Evolutionary conservation across 2,329 filamentous ascomycete genomes (phyloP).

Genomic region (Drechmeria coniospora): DNA sequence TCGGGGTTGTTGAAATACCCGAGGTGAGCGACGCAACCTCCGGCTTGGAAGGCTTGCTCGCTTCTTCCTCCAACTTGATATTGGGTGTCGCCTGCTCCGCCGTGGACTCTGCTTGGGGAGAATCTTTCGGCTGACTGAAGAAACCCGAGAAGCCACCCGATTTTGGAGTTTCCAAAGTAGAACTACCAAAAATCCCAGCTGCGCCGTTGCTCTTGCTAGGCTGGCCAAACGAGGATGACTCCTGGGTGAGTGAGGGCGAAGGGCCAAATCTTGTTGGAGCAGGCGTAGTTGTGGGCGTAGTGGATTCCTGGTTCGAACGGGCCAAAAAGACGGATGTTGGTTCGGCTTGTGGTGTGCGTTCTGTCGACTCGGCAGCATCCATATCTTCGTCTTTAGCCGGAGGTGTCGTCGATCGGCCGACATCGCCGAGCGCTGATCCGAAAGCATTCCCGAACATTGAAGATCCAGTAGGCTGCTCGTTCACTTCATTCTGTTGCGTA

Average conservation of each 20-base stretch:
- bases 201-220: conserved; percentile 12
- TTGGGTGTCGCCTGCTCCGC: conserved; percentile 15
- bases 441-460: conserved; percentile 48
- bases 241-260: conserved; percentile 17
- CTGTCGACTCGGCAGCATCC: conserved; percentile 21
- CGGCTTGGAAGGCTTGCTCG: conserved; percentile 12
- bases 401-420: conserved; percentile 17
- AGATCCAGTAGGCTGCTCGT: conserved; percentile 31
- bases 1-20: conserved; percentile 13
- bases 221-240: conserved; percentile 19
- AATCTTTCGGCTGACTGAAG: conserved; percentile 9
- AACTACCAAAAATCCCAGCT: conserved; percentile 15
- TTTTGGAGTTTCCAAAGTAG: conserved; percentile 13
- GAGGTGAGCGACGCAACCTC: conserved; percentile 29
- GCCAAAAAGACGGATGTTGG: conserved; percentile 16
- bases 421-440: conserved; percentile 38
- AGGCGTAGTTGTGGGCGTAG: conserved; percentile 36
- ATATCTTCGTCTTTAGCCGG: conserved; percentile 37
- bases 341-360: conserved; percentile 22
- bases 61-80: conserved; percentile 19
- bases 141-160: conserved; percentile 8
- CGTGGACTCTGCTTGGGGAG: conserved; percentile 2
- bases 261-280: conserved; percentile 31
- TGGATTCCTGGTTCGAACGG: conserved; percentile 17
- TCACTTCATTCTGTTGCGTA: conserved; percentile 42